phyloP scores from a whole-genome alignment of 345 rosid species.

The Gossypium stocksii region DNA sequence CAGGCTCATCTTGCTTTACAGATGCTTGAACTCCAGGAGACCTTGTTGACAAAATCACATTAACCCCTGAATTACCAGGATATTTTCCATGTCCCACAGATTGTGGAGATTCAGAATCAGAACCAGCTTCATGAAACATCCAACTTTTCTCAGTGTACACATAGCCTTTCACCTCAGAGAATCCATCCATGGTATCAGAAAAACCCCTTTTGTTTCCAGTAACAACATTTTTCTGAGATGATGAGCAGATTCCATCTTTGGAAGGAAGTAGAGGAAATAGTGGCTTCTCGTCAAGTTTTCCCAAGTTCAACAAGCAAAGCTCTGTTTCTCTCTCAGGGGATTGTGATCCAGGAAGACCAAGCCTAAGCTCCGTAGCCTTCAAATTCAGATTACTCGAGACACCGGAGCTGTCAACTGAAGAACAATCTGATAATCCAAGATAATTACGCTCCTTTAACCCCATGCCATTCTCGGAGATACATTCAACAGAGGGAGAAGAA shows the following conservation, averaged over 20 bases:
- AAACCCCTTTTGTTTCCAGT: slow-evolving; percentile 84
- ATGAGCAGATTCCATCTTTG: slow-evolving; percentile 46
- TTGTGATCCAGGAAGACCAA: slow-evolving; percentile 80
- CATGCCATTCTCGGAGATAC: slow-evolving; percentile 35
- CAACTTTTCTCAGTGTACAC: slow-evolving; percentile 53
- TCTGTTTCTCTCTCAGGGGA: slow-evolving; percentile 60
- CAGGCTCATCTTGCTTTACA: slow-evolving; percentile 40
- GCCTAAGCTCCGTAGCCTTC: slow-evolving; percentile 80
- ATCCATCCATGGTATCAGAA: slow-evolving; percentile 66
- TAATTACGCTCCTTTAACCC: slow-evolving; percentile 69
- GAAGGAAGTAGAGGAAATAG: slow-evolving; percentile 71
- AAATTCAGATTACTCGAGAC: slow-evolving; percentile 56
- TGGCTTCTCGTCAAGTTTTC: slow-evolving; percentile 62
- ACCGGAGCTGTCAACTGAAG: slow-evolving; percentile 71
- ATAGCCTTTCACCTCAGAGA: slow-evolving; percentile 55
- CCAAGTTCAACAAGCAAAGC: slow-evolving; percentile 37
- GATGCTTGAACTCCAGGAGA: slow-evolving; percentile 36
- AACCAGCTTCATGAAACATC: slow-evolving; percentile 46
- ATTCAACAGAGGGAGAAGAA: slow-evolving; percentile 43
- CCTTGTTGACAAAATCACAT: slow-evolving; percentile 41
- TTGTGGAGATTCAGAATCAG: slow-evolving; percentile 40
- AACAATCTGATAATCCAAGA: slow-evolving; percentile 67
- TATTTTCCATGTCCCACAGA: slow-evolving; percentile 37
- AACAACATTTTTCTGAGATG: slow-evolving; percentile 44
- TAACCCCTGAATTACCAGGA: slow-evolving; percentile 45